Conservation (phyloP, 768 basidiomycete species). For the Collybia sp. region DNA sequence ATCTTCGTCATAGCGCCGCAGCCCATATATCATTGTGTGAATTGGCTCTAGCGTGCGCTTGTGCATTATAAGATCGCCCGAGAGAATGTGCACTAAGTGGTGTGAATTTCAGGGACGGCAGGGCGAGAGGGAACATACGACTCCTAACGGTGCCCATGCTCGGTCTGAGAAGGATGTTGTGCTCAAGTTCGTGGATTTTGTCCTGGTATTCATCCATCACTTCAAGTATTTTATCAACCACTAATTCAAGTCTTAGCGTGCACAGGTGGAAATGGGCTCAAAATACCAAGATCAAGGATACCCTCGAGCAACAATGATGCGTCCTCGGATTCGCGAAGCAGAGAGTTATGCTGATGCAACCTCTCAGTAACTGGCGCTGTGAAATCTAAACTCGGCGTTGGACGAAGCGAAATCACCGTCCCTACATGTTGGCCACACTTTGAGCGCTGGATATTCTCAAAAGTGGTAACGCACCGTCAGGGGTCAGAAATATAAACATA, state of each 20-base stretch:
- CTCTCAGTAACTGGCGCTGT: conserved; percentile 56
- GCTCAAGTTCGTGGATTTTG: conserved; percentile 55
- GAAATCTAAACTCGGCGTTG: conserved; percentile 39
- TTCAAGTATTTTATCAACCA: conserved; percentile 61
- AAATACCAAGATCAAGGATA: conserved; percentile 36
- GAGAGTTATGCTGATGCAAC: conserved; percentile 52
- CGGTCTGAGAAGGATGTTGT: conserved; percentile 51
- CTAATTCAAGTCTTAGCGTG: conserved; percentile 19
- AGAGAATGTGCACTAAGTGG: conserved; percentile 60
- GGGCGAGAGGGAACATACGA: conserved; percentile 29
- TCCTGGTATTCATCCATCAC: conserved; percentile 65
- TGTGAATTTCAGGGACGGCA: not conserved
- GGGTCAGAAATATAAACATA: conserved; percentile 63
- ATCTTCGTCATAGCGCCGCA: conserved; percentile 63
- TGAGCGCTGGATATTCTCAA: not conserved
- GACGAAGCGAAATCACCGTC: conserved; percentile 58
- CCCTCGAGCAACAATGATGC: conserved; percentile 52
- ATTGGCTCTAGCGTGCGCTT: conserved; percentile 70
- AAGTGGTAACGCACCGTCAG: conserved; percentile 43
- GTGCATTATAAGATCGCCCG: conserved; percentile 66
- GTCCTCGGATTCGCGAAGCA: conserved; percentile 56
- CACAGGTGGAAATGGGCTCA: conserved; percentile 4
- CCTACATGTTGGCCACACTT: conserved; percentile 27
- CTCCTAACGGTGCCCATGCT: conserved; percentile 54
- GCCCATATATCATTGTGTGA: conserved; percentile 58